Percentiles rank a stretch among this genome's conserved stretches.
Evolutionary conservation across 2,329 filamentous ascomycete genomes (phyloP).

Genomic region (Ophiocordyceps polyrhachis-furcata): DNA sequence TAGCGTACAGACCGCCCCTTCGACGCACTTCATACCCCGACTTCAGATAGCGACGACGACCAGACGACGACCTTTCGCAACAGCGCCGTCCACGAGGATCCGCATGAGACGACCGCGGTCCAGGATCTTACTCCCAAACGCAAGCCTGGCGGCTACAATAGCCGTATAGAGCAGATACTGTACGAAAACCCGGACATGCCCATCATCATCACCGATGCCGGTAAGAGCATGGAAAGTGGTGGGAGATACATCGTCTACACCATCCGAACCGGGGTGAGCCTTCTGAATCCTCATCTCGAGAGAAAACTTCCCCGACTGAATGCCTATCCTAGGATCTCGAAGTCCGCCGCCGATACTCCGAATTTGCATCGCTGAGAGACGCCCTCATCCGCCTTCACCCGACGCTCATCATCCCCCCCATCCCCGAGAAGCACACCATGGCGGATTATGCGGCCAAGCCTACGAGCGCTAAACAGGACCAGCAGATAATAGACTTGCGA

Average conservation of each 20-base stretch:
- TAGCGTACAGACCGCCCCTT: conserved; percentile 20
- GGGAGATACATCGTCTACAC: conserved; percentile 95
- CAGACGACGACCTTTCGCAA: conserved; percentile 27
- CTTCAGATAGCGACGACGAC: conserved; percentile 50
- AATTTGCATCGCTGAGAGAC: conserved; percentile 80
- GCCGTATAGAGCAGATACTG: conserved; percentile 90
- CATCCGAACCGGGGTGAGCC: conserved; percentile 72
- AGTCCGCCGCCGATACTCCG: conserved; percentile 86
- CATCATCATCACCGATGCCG: conserved; percentile 84
- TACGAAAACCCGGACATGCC: conserved; percentile 84
- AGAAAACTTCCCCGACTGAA: conserved; percentile 1
- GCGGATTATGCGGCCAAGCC: conserved; percentile 96
- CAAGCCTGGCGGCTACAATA: conserved; percentile 80
- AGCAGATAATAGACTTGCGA: conserved; percentile 85
- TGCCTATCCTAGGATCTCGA: conserved; percentile 57
- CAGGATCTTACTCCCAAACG: conserved; percentile 32
- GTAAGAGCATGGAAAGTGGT: conserved; percentile 83
- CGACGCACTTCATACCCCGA: conserved; percentile 52
- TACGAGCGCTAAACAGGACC: conserved; percentile 93
- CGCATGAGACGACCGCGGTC: conserved; percentile 26
- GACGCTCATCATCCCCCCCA: conserved; percentile 86
- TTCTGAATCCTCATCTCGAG: not conserved
- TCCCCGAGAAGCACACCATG: conserved; percentile 98
- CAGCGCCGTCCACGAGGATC: conserved; percentile 16
- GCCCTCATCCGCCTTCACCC: conserved; percentile 84